Evolutionary conservation across 2,329 filamentous ascomycete species (phyloP).

Genomic region (Stylonectria norvegica): DNA sequence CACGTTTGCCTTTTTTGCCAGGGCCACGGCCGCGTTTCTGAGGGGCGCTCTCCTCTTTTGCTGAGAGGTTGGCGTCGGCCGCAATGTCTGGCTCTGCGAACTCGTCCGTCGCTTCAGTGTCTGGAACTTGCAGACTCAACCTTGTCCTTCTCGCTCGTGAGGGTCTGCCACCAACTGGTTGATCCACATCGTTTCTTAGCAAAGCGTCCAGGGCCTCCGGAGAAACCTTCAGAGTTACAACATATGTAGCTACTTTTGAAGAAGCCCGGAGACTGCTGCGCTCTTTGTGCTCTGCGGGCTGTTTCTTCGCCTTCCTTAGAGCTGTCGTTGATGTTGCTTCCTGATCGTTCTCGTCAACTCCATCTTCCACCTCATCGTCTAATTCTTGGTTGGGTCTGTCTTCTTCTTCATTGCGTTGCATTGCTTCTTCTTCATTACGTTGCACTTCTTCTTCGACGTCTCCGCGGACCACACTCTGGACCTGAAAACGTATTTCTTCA

Average conservation of each 20-base stretch:
- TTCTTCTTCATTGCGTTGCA: background rate
- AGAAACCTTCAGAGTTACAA: conserved; percentile 13
- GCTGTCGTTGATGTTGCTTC: no score
- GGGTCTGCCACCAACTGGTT: background rate
- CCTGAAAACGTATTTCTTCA: no score
- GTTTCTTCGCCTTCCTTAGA: no score
- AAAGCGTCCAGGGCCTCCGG: conserved; percentile 1
- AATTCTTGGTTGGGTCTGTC: background rate
- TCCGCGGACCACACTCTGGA: no score
- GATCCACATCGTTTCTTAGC: background rate
- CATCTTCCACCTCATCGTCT: background rate
- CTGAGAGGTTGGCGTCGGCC: conserved; percentile 1
- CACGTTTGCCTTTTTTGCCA: no score
- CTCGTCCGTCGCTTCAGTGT: conserved; percentile 1
- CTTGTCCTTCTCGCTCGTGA: conserved; percentile 1
- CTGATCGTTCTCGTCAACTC: background rate
- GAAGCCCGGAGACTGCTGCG: no score
- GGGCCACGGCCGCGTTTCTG: conserved; percentile 21
- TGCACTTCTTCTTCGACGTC: no score
- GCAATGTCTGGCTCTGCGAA: background rate
- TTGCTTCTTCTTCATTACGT: background rate
- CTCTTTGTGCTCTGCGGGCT: no score
- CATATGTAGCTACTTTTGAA: no score
- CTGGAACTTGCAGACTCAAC: conserved; percentile 2
- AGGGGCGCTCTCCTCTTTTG: conserved; percentile 17